Conservation (phyloP, 1,284 basidiomycete species). For the Limonomyces culmigenus region DNA sequence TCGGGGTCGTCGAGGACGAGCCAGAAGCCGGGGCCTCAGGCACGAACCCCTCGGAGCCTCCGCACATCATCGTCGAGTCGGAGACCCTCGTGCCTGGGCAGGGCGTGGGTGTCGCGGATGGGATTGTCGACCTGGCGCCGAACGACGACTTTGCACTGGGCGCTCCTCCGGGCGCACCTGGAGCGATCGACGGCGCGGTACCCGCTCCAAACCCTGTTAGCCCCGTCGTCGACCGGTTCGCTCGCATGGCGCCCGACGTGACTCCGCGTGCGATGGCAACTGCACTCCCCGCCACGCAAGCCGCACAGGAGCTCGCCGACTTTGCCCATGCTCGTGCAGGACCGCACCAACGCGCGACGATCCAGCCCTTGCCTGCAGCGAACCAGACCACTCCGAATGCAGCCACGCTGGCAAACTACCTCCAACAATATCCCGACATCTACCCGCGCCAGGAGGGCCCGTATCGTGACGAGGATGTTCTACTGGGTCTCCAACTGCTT, state of each 20-base stretch:
- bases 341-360: too few species aligned
- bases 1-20: constrained; percentile 43
- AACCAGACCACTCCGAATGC: constrained; percentile 6
- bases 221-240: background rate
- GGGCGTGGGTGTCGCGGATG: constrained; percentile 47
- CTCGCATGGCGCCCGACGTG: background rate
- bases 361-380: too few species aligned
- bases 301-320: constrained; percentile 4
- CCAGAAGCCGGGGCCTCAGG: constrained; percentile 12
- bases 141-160: constrained; percentile 79
- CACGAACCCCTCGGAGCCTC: constrained; percentile 24
- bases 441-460: constrained; percentile 28
- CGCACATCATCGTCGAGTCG: constrained; percentile 53
- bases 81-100: constrained; percentile 6
- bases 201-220: background rate
- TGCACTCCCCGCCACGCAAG: constrained; percentile 4
- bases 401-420: constrained; percentile 2
- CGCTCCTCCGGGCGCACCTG: constrained; percentile 68
- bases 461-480: constrained; percentile 90
- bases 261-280: constrained; percentile 2
- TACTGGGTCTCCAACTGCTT: constrained; percentile 81
- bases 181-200: constrained; percentile 44
- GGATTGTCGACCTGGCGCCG: constrained; percentile 48
- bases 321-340: too few species aligned
- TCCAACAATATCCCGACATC: constrained; percentile 10